Conservation (phyloP, 2,329 filamentous ascomycete species). For the Coniella vitis region DNA sequence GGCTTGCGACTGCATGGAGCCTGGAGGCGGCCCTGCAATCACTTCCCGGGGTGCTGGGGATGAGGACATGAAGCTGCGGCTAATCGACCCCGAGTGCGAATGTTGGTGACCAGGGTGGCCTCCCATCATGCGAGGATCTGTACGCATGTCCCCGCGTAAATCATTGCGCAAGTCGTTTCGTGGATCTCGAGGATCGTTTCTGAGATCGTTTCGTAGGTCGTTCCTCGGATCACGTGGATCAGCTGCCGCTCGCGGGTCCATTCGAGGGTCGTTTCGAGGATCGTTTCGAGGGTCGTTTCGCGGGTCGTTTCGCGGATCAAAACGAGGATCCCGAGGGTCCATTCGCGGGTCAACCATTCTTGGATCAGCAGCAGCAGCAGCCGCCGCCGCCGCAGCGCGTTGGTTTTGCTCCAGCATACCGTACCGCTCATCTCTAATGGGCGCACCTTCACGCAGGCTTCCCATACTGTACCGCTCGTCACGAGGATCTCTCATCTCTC, state of each 20-base stretch:
- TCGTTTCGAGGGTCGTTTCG: neutral
- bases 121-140: constrained; percentile 7
- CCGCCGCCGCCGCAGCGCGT: neutral
- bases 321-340: constrained; percentile 12
- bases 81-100: constrained; percentile 13
- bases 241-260: too few relatives aligned
- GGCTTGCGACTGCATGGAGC: constrained; percentile 7
- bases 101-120: constrained; percentile 14
- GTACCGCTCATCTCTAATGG: constrained; percentile 12
- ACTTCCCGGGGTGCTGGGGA: constrained; percentile 12
- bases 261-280: neutral
- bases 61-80: constrained; percentile 6
- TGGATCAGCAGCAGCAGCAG: neutral
- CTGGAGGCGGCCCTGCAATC: constrained; percentile 10
- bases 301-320: neutral
- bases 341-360: constrained; percentile 13
- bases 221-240: too few relatives aligned
- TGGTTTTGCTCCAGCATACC: constrained; percentile 10
- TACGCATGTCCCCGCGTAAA: neutral
- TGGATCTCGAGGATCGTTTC: neutral
- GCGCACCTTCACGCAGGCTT: constrained; percentile 4
- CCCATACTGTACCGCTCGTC: constrained; percentile 12
- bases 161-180: neutral
- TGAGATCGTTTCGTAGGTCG: neutral
- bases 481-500: constrained; percentile 8